Conservation (phyloP, 441 rosid genomes). For the Rhodomyrtus psidioides region DNA sequence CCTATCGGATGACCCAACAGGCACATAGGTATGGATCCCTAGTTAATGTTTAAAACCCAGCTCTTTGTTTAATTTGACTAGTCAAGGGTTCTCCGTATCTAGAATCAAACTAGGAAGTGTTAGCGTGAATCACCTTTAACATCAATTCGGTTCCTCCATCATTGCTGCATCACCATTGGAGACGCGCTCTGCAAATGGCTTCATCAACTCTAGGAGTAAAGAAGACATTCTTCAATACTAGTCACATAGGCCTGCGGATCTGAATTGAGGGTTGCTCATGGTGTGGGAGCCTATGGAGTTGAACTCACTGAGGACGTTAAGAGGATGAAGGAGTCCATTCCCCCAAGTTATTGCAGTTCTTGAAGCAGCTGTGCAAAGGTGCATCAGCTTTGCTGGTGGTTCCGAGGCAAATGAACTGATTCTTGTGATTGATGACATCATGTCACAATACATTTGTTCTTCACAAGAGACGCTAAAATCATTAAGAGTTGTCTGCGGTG, state of each 20-base stretch:
- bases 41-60: neutral
- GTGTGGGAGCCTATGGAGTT: slow-evolving; percentile 97
- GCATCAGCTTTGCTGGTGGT: slow-evolving; percentile 91
- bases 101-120: neutral
- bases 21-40: neutral
- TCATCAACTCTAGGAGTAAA: too few species aligned
- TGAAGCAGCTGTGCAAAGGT: slow-evolving; percentile 94
- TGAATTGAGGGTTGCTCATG: slow-evolving; percentile 96
- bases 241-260: too few species aligned
- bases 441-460: slow-evolving; percentile 85
- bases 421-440: slow-evolving; percentile 82
- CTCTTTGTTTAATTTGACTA: neutral
- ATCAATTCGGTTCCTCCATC: slow-evolving; percentile 99
- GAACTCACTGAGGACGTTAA: slow-evolving; percentile 96
- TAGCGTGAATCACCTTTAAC: slow-evolving; percentile 70
- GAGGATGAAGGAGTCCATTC: slow-evolving; percentile 97
- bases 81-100: neutral
- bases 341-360: slow-evolving; percentile 91
- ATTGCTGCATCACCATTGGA: too few species aligned
- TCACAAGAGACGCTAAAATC: slow-evolving; percentile 94
- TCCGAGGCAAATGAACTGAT: slow-evolving; percentile 95
- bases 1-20: too few species aligned
- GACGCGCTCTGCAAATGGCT: too few species aligned
- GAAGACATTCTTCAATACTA: too few species aligned
- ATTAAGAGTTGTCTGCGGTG: slow-evolving; percentile 85